phyloP scores from a whole-genome alignment of 352 stramenopile genomes.

The Plasmopara viticola region DNA sequence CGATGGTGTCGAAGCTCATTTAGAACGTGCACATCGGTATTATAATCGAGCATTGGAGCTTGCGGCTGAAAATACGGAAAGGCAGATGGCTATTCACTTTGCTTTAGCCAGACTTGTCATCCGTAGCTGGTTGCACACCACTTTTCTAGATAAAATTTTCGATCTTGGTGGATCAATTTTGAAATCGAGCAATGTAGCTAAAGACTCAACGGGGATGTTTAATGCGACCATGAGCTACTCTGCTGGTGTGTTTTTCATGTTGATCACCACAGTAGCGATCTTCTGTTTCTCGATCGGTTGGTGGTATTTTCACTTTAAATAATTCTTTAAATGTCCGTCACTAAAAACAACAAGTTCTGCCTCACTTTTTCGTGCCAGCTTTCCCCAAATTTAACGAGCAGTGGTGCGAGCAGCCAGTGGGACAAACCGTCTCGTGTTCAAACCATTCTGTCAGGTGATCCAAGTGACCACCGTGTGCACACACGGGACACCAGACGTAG shows the following conservation, averaged over 20 bases:
- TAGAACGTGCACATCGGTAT: constrained; percentile 52
- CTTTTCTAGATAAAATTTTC: constrained; percentile 19
- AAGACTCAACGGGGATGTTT: constrained; percentile 9
- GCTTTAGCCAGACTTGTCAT: constrained; percentile 30
- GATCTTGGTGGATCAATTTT: not conserved
- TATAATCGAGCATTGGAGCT: constrained; percentile 55
- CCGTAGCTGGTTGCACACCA: constrained; percentile 27
- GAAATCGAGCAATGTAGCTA: constrained; percentile 7
- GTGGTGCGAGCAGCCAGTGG: constrained; percentile 68
- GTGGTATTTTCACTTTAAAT: constrained; percentile 23
- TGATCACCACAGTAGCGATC: constrained; percentile 18
- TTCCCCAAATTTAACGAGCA: constrained; percentile 46
- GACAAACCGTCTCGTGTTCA: constrained; percentile 53
- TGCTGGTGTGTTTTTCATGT: constrained; percentile 5
- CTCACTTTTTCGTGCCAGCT: constrained; percentile 7
- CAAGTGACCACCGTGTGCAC: constrained; percentile 84
- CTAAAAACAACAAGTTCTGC: not conserved
- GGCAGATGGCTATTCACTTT: constrained; percentile 30
- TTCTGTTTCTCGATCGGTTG: constrained; percentile 13
- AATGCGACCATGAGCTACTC: constrained; percentile 9
- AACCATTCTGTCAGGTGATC: constrained; percentile 83
- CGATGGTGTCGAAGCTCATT: constrained; percentile 39
- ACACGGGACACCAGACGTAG: constrained; percentile 90
- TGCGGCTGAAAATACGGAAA: constrained; percentile 23
- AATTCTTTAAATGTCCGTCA: constrained; percentile 1